These are phyloP conservation scores for Waltergamsia citrina DNA, from an alignment of 2,329 filamentous ascomycete species.

Conservation along the genomic window DNA sequence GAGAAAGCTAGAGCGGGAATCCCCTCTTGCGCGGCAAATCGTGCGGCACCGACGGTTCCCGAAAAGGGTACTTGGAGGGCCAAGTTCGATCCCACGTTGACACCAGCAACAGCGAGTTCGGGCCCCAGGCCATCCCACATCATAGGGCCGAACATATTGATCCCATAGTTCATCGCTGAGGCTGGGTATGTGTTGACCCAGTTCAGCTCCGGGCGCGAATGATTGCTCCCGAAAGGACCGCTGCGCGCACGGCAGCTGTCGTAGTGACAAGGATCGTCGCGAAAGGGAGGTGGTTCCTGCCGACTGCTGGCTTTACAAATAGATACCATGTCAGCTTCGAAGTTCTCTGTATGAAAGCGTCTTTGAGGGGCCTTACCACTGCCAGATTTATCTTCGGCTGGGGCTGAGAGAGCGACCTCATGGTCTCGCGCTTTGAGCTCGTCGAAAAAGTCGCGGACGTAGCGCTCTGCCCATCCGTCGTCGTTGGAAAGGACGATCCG, in stretches of 20 bases:
- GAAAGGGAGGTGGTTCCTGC: background rate
- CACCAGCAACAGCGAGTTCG: constrained; percentile 50
- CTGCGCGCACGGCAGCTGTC: background rate
- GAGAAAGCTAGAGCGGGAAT: background rate
- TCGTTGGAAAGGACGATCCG: constrained; percentile 60
- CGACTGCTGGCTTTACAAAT: background rate
- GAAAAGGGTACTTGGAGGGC: background rate
- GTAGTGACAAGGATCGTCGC: background rate
- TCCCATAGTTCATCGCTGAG: constrained; percentile 40
- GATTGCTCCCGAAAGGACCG: background rate
- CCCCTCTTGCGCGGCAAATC: background rate
- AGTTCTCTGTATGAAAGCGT: too few species aligned
- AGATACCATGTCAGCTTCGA: constrained; percentile 46
- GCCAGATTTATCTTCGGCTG: constrained; percentile 52
- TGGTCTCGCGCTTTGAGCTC: constrained; percentile 37
- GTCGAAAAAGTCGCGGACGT: background rate
- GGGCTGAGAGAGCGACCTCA: constrained; percentile 47
- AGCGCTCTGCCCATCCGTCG: constrained; percentile 49
- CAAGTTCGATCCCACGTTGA: constrained; percentile 45
- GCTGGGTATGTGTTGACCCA: background rate
- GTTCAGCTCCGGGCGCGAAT: background rate
- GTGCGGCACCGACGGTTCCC: background rate
- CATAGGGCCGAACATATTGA: constrained; percentile 37
- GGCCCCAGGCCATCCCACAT: constrained; percentile 37
- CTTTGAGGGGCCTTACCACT: constrained; percentile 43